A percentile compares a stretch with the other conserved stretches of the same genome.
Conservation (phyloP, 192 early-diverging fungal genomes). For the Diversispora epigaea region DNA sequence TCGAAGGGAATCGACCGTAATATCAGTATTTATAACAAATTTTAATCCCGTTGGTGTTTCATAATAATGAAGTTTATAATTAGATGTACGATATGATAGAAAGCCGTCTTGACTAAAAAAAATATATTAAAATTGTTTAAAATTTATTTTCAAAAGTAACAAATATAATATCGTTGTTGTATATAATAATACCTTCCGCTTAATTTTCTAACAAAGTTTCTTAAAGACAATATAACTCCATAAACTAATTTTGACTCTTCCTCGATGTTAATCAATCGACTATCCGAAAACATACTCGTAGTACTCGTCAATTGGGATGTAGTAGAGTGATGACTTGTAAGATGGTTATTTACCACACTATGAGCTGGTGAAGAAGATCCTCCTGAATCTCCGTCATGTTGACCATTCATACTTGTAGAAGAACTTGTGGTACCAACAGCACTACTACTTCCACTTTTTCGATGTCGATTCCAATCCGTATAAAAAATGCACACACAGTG, state of each 20-base stretch:
- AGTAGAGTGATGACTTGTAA: slow-evolving; percentile 30
- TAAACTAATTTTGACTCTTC: slow-evolving; percentile 96
- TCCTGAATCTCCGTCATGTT: slow-evolving; percentile 31
- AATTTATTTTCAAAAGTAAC: neutral
- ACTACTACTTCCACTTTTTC: slow-evolving; percentile 39
- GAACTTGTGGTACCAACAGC: slow-evolving; percentile 36
- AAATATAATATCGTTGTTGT: neutral
- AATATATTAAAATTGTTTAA: slow-evolving; percentile 19
- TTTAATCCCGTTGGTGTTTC: slow-evolving; percentile 86
- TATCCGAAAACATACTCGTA: slow-evolving; percentile 41
- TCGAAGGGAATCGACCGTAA: slow-evolving; percentile 61
- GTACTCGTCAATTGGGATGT: slow-evolving; percentile 22
- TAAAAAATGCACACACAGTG: slow-evolving; percentile 91
- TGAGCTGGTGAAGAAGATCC: slow-evolving; percentile 32
- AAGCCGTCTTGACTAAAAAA: slow-evolving; percentile 62
- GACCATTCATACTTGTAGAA: slow-evolving; percentile 44
- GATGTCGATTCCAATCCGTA: slow-evolving; percentile 67
- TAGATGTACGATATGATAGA: slow-evolving; percentile 73
- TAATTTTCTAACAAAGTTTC: slow-evolving; percentile 86
- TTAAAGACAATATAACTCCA: slow-evolving; percentile 87
- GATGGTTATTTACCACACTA: slow-evolving; percentile 31
- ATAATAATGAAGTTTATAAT: slow-evolving; percentile 89
- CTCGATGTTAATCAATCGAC: slow-evolving; percentile 59
- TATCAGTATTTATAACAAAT: slow-evolving; percentile 86
- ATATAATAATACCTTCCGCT: slow-evolving; percentile 48